Conservation (phyloP, 2,329 filamentous ascomycete species). For the Coniochaeta sp. region DNA sequence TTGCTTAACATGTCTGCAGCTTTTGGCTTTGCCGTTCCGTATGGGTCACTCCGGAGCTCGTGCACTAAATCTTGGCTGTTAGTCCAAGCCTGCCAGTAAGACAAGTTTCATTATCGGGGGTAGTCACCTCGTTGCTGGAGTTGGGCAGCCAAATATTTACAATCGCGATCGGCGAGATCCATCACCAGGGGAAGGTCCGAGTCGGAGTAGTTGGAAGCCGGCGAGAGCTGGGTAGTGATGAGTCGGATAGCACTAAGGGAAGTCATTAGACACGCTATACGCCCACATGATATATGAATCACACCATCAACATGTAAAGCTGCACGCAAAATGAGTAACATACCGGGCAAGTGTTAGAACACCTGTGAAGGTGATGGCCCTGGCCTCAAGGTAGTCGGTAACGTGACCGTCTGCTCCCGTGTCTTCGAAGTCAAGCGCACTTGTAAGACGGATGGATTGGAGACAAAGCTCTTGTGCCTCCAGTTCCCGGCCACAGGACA, state of each 20-base stretch:
- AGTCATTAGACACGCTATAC: neutral
- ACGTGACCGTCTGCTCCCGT: neutral
- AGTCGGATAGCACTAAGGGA: neutral
- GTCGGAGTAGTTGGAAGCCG: neutral
- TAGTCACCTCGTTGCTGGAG: neutral
- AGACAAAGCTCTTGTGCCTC: neutral
- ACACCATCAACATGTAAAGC: neutral
- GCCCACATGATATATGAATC: neutral
- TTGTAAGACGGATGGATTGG: neutral
- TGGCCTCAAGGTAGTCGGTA: neutral
- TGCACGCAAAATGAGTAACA: neutral
- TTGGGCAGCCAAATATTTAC: neutral
- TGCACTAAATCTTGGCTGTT: neutral
- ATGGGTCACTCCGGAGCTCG: neutral
- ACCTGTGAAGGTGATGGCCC: neutral
- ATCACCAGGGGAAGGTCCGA: neutral
- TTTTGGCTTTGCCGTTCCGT: neutral
- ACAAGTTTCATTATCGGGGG: too few species aligned
- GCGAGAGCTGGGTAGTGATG: neutral
- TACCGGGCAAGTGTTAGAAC: neutral
- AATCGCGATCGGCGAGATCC: neutral
- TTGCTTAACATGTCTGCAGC: neutral
- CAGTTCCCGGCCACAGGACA: neutral
- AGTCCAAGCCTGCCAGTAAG: neutral
- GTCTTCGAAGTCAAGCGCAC: neutral